Percentiles rank a stretch among this genome's conserved stretches.
These are phyloP conservation scores for Staphylotrichum longicolle DNA, from an alignment of 495 filamentous ascomycete genomes.

Conservation along the genomic window DNA sequence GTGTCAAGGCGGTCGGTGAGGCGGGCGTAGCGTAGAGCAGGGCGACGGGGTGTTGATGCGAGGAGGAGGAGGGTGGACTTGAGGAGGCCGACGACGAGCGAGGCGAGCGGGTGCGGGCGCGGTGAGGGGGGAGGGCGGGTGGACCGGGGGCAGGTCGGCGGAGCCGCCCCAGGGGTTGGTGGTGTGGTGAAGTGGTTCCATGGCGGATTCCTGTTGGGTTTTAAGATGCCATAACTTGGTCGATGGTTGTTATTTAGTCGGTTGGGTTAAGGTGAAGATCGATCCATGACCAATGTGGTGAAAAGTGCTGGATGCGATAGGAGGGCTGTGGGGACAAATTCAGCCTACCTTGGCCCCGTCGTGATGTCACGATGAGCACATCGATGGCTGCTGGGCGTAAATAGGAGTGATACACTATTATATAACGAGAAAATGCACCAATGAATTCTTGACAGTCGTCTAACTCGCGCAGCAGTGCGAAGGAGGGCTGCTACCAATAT, in stretches of 20 bases:
- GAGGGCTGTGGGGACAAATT: too few relatives aligned
- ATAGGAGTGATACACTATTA: too few relatives aligned
- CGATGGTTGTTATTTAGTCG: slow-evolving; percentile 13
- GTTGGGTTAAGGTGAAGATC: too few relatives aligned
- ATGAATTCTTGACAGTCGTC: too few relatives aligned
- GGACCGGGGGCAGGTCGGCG: not conserved
- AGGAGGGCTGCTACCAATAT: too few relatives aligned
- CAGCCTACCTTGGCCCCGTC: too few relatives aligned
- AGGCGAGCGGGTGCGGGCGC: slow-evolving; percentile 32
- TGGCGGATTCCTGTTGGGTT: not conserved
- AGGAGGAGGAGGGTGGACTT: slow-evolving; percentile 52
- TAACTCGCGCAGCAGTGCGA: too few relatives aligned
- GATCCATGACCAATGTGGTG: too few relatives aligned
- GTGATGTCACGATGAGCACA: too few relatives aligned
- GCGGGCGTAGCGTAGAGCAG: slow-evolving; percentile 45
- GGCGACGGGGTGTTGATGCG: slow-evolving; percentile 45
- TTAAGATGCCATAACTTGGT: not conserved
- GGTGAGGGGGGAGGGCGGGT: not conserved
- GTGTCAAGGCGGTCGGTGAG: slow-evolving; percentile 51
- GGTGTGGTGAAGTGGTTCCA: not conserved
- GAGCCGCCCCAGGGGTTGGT: slow-evolving; percentile 24
- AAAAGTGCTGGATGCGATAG: too few relatives aligned
- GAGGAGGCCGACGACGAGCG: slow-evolving; percentile 46
- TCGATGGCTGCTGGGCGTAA: too few relatives aligned
- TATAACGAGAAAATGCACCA: too few relatives aligned